A percentile compares a stretch with the other conserved stretches of the same genome.
phyloP scores from a whole-genome alignment of 805 yeast genomes.

The Candida sanyiensis region DNA sequence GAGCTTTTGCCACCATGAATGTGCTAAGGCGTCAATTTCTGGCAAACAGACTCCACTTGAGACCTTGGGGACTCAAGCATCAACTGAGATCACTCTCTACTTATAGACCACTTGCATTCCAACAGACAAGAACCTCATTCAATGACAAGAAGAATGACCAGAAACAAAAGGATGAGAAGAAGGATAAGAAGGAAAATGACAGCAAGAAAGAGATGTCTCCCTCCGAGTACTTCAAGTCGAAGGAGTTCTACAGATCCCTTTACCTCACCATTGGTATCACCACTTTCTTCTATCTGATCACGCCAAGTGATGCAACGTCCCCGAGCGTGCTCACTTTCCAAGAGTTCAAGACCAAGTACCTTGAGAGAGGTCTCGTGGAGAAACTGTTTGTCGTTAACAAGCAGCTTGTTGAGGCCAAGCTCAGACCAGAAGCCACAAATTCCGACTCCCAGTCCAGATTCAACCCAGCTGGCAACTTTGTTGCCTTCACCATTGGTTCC shows the following conservation, averaged over 20 bases:
- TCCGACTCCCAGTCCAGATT: constrained; percentile 47
- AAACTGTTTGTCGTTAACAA: constrained; percentile 73
- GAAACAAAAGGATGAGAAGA: constrained; percentile 17
- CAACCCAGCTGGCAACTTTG: constrained; percentile 30
- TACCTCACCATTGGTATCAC: constrained; percentile 35
- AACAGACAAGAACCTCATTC: constrained; percentile 5
- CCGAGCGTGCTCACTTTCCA: constrained; percentile 66
- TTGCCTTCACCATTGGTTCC: constrained; percentile 83
- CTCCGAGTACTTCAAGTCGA: constrained; percentile 36
- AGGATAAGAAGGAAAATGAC: constrained; percentile 19
- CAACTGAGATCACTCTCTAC: constrained; percentile 7
- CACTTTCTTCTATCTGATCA: constrained; percentile 31
- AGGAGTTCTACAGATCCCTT: constrained; percentile 35
- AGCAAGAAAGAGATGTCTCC: constrained; percentile 26
- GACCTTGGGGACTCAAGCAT: constrained; percentile 1
- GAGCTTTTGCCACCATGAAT: constrained; percentile 3
- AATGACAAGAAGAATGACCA: constrained; percentile 9
- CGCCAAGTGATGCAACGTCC: constrained; percentile 24
- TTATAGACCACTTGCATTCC: constrained; percentile 10
- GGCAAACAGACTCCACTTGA: neutral
- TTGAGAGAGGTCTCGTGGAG: constrained; percentile 74
- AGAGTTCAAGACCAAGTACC: constrained; percentile 70
- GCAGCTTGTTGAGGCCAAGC: constrained; percentile 53
- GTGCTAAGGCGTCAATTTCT: constrained; percentile 3
- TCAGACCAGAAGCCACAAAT: constrained; percentile 38